Percentiles rank a stretch among this genome's conserved stretches.
These are phyloP conservation scores for Alternaria sp. DNA, from an alignment of 2,329 filamentous ascomycete species.

Conservation along the genomic window DNA sequence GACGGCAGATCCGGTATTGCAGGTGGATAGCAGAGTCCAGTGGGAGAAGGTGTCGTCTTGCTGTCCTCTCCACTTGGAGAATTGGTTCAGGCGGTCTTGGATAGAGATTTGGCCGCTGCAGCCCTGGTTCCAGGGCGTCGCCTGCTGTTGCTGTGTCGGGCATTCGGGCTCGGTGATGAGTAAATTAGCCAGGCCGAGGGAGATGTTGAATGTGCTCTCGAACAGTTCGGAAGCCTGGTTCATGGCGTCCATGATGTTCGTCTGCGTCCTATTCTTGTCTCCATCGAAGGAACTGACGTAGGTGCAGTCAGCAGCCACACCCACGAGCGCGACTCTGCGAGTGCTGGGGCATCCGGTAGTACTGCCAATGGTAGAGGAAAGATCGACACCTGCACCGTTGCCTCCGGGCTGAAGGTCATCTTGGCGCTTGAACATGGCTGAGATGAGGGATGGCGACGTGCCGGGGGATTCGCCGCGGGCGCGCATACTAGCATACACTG, in stretches of 20 bases:
- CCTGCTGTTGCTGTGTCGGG: conserved; percentile 70
- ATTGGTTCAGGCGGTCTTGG: conserved; percentile 80
- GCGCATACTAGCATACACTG: conserved; percentile 65
- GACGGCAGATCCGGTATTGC: conserved; percentile 82
- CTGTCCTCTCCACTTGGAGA: conserved; percentile 86
- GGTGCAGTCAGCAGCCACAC: conserved; percentile 90
- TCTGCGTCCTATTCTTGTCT: conserved; percentile 72
- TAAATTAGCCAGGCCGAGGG: conserved; percentile 85
- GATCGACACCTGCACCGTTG: conserved; percentile 81
- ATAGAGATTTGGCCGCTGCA: conserved; percentile 73
- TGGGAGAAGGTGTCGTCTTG: conserved; percentile 84
- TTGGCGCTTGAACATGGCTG: conserved; percentile 72
- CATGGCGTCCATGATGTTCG: conserved; percentile 82
- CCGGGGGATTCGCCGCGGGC: conserved; percentile 58
- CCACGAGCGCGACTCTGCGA: conserved; percentile 89
- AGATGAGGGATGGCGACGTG: conserved; percentile 68
- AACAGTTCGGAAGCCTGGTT: conserved; percentile 88
- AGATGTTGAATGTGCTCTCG: conserved; percentile 93
- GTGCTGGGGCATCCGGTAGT: conserved; percentile 85
- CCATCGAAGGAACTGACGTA: conserved; percentile 78
- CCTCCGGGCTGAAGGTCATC: conserved; percentile 73
- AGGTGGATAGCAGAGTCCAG: conserved; percentile 88
- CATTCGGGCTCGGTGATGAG: conserved; percentile 79
- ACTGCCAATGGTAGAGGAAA: conserved; percentile 79
- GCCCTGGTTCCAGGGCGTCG: conserved; percentile 82